These are phyloP conservation scores for Calonectria pseudoreteaudii DNA, from an alignment of 2,329 filamentous ascomycete species.

Conservation along the genomic window DNA sequence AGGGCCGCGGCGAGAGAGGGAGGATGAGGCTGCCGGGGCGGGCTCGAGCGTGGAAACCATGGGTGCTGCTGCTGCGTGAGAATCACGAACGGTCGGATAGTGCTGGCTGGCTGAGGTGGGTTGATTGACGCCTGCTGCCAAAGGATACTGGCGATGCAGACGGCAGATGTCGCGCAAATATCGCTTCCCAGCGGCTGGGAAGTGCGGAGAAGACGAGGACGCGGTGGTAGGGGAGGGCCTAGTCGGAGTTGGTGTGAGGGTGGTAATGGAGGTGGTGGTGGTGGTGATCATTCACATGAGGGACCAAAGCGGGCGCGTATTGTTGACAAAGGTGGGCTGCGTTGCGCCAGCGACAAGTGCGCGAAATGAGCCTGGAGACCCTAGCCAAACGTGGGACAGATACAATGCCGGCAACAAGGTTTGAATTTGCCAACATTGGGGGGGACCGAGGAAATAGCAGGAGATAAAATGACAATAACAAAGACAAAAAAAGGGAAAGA, in stretches of 20 bases:
- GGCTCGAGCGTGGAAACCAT: slow-evolving; percentile 75
- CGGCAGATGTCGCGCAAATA: slow-evolving; percentile 14
- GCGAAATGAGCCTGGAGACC: slow-evolving; percentile 7
- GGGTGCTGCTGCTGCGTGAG: slow-evolving; percentile 34
- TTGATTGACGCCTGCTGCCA: slow-evolving; percentile 1
- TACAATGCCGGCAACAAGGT: not conserved
- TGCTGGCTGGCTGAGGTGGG: not conserved
- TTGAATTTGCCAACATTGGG: not conserved
- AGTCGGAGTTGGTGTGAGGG: slow-evolving; percentile 24
- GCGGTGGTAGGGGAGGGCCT: slow-evolving; percentile 5
- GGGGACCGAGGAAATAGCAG: slow-evolving; percentile 1
- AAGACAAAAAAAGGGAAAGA: not conserved
- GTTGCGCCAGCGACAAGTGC: slow-evolving; percentile 36
- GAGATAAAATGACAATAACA: slow-evolving; percentile 14
- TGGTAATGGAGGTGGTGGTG: slow-evolving; percentile 27
- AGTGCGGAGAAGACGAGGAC: not conserved
- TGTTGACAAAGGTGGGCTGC: slow-evolving; percentile 29
- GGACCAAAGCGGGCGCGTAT: slow-evolving; percentile 18
- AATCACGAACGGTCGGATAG: slow-evolving; percentile 2
- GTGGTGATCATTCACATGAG: slow-evolving; percentile 40
- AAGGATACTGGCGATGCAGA: not conserved
- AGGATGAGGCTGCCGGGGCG: slow-evolving; percentile 51
- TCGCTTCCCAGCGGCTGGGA: not conserved
- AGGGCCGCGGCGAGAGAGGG: slow-evolving; percentile 67
- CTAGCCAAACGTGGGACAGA: not conserved